phyloP scores from a whole-genome alignment of 352 stramenopile species.

The Globisporangium ultimum region DNA sequence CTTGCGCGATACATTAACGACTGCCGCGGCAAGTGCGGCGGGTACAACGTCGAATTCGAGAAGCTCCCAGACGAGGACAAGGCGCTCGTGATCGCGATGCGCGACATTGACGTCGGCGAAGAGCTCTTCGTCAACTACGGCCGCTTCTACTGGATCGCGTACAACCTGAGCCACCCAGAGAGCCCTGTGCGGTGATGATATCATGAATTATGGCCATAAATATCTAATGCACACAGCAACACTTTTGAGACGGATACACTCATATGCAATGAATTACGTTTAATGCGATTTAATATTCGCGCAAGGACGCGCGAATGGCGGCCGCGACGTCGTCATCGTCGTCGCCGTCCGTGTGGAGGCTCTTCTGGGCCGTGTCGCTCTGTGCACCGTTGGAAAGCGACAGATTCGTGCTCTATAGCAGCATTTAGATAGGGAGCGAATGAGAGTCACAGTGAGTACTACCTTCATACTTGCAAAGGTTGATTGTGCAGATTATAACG shows the following conservation, averaged over 20 bases:
- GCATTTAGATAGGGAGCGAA: not conserved
- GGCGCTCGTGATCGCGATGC: slow-evolving; percentile 56
- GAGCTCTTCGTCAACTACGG: slow-evolving; percentile 84
- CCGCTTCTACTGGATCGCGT: slow-evolving; percentile 78
- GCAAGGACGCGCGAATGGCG: slow-evolving; percentile 57
- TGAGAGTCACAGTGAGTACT: not conserved
- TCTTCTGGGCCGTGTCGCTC: slow-evolving; percentile 14
- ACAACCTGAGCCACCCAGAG: slow-evolving; percentile 65
- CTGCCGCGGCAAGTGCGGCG: slow-evolving; percentile 42
- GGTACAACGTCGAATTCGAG: slow-evolving; percentile 76
- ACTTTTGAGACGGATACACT: no score
- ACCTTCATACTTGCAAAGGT: not conserved
- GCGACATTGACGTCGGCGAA: slow-evolving; percentile 50
- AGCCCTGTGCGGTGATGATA: slow-evolving; percentile 27
- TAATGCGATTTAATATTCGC: slow-evolving; percentile 35
- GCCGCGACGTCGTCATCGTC: slow-evolving; percentile 58
- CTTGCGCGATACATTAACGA: slow-evolving; percentile 82
- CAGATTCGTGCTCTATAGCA: slow-evolving; percentile 29
- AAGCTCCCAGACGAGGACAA: slow-evolving; percentile 47
- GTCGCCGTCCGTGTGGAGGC: slow-evolving; percentile 32
- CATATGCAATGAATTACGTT: no score
- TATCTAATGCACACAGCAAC: not conserved
- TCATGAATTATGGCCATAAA: not conserved
- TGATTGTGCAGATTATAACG: not conserved
- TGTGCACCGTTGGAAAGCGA: slow-evolving; percentile 31